Evolutionary conservation across 768 basidiomycete species (phyloP).

Genomic region (Astraeus odoratus): DNA sequence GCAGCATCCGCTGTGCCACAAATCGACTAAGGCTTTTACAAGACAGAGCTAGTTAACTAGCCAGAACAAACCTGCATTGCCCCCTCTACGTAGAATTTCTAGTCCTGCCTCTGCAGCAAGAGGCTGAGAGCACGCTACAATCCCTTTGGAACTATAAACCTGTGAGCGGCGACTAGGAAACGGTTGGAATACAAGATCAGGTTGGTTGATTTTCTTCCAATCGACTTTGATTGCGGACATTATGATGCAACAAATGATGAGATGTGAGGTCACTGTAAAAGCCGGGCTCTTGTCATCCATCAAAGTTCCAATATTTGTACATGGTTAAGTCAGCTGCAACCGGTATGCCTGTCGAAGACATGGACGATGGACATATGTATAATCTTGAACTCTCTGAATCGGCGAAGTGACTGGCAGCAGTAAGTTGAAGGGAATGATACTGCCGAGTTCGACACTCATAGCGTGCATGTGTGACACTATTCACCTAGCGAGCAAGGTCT

Average conservation of each 20-base stretch:
- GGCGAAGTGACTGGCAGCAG: too few species aligned
- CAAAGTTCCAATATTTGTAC: too few species aligned
- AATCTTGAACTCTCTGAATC: too few species aligned
- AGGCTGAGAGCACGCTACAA: constrained; percentile 87
- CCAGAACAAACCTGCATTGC: constrained; percentile 74
- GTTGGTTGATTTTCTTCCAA: constrained; percentile 59
- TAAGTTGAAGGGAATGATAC: too few species aligned
- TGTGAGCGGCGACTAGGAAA: constrained; percentile 85
- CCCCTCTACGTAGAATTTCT: constrained; percentile 86
- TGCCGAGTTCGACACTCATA: too few species aligned
- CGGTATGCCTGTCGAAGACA: too few species aligned
- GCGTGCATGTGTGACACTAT: too few species aligned
- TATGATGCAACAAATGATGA: not conserved
- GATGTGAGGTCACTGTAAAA: not conserved
- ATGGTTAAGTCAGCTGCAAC: too few species aligned
- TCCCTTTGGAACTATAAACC: constrained; percentile 79
- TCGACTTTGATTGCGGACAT: constrained; percentile 35
- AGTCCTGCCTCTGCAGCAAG: constrained; percentile 87
- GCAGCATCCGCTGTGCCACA: constrained; percentile 76
- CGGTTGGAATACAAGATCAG: constrained; percentile 56
- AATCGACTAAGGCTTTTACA: not conserved
- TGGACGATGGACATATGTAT: too few species aligned
- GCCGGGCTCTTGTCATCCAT: too few species aligned
- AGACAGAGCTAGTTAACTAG: not conserved
- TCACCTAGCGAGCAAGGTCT: too few species aligned